Percentiles rank a stretch among this genome's conserved stretches.
Conservation (phyloP, 495 filamentous ascomycete genomes). For the Cryomyces minteri region DNA sequence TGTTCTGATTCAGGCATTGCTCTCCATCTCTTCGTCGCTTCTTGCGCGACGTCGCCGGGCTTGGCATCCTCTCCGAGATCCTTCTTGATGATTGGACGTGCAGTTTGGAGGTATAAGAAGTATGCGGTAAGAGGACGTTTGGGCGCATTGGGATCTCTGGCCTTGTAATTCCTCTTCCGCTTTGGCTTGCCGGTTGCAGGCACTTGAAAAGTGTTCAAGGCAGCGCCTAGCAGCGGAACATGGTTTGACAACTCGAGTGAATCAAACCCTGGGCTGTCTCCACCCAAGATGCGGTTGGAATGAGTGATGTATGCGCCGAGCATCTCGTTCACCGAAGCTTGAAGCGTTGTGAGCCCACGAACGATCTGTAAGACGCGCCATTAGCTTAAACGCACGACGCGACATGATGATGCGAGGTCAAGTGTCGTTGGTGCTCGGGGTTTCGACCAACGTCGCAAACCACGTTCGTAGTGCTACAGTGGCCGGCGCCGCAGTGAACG, state of each 20-base stretch:
- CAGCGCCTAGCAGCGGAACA: conserved; percentile 8
- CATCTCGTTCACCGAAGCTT: not conserved
- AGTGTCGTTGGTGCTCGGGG: no score
- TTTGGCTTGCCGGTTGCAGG: conserved; percentile 9
- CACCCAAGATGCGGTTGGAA: conserved; percentile 52
- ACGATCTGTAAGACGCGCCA: not conserved
- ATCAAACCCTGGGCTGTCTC: conserved; percentile 1
- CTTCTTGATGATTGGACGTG: conserved; percentile 52
- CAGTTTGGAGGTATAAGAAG: conserved; percentile 80
- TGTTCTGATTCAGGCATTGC: conserved; percentile 56
- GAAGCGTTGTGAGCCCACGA: not conserved
- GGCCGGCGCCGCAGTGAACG: no score
- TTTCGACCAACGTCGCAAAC: no score
- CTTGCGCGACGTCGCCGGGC: conserved; percentile 63
- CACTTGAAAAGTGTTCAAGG: conserved; percentile 2
- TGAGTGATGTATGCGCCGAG: conserved; percentile 67
- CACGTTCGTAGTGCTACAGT: no score
- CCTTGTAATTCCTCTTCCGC: conserved; percentile 37
- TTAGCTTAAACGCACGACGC: no score
- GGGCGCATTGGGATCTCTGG: conserved; percentile 87
- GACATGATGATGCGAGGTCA: no score
- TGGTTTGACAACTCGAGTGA: conserved; percentile 9
- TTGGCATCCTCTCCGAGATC: conserved; percentile 53
- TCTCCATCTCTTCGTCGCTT: conserved; percentile 68
- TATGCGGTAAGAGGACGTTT: conserved; percentile 87